Conservation (phyloP, 2,329 filamentous ascomycete species). For the Zymoseptoria tritici region DNA sequence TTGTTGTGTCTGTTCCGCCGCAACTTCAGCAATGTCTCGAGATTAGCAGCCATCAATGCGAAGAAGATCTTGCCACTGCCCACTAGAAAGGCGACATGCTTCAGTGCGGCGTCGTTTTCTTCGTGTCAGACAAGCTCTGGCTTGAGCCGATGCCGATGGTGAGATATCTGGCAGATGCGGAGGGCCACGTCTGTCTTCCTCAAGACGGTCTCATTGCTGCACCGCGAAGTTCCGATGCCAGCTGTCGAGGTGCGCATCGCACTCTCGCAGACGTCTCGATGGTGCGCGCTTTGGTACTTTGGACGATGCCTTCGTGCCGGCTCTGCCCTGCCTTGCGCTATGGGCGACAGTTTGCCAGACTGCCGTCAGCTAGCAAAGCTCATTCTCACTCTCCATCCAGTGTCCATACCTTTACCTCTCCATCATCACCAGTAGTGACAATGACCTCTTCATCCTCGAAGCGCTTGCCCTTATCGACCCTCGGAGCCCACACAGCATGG, state of each 20-base stretch:
- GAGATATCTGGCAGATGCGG: background rate
- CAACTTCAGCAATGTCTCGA: too few species aligned
- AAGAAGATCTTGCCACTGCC: too few species aligned
- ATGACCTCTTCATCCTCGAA: conserved; percentile 72
- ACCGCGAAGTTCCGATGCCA: background rate
- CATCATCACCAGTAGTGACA: conserved; percentile 87
- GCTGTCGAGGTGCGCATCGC: background rate
- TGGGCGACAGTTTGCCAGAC: too few species aligned
- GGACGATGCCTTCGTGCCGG: background rate
- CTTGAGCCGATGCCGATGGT: too few species aligned
- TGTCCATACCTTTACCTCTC: conserved; percentile 76
- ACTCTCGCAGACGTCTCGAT: background rate
- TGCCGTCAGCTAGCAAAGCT: background rate
- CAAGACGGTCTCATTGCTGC: background rate
- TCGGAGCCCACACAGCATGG: conserved; percentile 77
- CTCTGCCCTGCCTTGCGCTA: background rate
- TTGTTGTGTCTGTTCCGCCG: too few species aligned
- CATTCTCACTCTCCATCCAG: conserved; percentile 31
- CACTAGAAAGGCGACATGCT: too few species aligned
- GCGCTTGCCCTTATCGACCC: conserved; percentile 60
- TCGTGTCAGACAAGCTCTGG: too few species aligned
- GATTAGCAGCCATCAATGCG: too few species aligned
- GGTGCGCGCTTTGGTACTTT: background rate
- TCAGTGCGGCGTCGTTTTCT: too few species aligned
- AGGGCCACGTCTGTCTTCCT: background rate